Evolutionary conservation across 345 rosid genomes (phyloP), one percentile per base, ranked within the genome.

Genomic region (Schrenkiella parvula): DNA sequence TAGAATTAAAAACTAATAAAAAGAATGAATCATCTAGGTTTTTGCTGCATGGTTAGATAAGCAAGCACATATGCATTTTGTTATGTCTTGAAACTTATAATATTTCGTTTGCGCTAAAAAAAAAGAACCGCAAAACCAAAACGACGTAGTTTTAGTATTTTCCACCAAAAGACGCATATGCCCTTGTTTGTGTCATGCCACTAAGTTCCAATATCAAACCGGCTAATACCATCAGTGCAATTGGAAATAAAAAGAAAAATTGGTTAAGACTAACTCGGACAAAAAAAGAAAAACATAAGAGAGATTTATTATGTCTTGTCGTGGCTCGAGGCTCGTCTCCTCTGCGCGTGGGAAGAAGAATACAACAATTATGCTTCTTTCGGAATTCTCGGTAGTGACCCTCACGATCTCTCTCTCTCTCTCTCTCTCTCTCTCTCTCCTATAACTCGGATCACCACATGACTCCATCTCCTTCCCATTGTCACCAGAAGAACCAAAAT

Each of bases 381-480:
- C 39, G 41, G 55, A 59, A 8, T 64, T 58, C 34, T 64, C 68
- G 77, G 47, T 32, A 68, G 80, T 68, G 78, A 67, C 67, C 66
- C 66, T 70, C 82, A 74, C 81, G 67, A 72, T 78, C 71, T 44
- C 73, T 35, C 37, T 71, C 59, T 50, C 60, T 46, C 54, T 48
- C 28, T 58, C 19, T 37, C 31, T 42, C 17, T 4, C 8, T 56
- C 17, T 34, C 76, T 80, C 73, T 42, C 63, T 72, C 82, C 18
- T 12, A 39, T 38, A 79, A 80, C 81, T 73, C 89, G 93, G 89
- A 86, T 83, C 93, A 82, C 89, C 93, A 67, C 93, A 86, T 63
- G 84, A 86, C 85, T 50, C 22, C 67, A 70, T 82, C 86, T 68
- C 19, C 41, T 32, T 67, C 34, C 68, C 54, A 64, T 39, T 63